Base-by-base conservation (phyloP, 352 stramenopile species). In the Globisporangium emineosum region DNA sequence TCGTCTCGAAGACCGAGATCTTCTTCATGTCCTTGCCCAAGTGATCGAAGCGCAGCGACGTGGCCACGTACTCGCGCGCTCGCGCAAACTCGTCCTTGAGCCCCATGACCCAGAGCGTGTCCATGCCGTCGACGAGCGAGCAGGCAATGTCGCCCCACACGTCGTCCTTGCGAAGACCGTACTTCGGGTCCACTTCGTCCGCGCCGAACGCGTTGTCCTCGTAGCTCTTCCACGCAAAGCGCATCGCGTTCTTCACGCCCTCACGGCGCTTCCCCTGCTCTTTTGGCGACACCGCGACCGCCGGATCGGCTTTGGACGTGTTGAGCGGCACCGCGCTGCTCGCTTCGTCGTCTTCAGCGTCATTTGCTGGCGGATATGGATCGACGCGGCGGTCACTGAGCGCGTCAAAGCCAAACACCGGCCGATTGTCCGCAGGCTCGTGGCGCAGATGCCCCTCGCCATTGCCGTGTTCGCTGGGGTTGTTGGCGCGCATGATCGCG, bases 71-170 rank as follows among this genome's bases (percentile, higher is more conserved):
- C 25, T 98, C 79, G 42, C 81, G 74, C 0, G 91, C 94, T 50
- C 96, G 80, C 21, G 78, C 64, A 65, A 98, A 99, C 66, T 98
- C 96, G 17, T 97, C 88, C 60, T 93, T 80, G 27, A 88, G 60
- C n/a, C 79, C 94, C 97, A 99, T 99, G 56, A 99, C 82, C 85
- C 90, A 99, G 12, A 99, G 79, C 67, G 97, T 99, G 73, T 99
- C 97, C 49, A 99, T 80, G 12, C 81, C 81, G 75, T 99, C 96
- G 8, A 99, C 89, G 23, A 99, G 64, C 23, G 92, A 98, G 25
- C 93, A 86, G 1, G 89, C 89, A 47, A 98, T 94, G 59, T 78
- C 81, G 10, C 94, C 95, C 90, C 92, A 98, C 12, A 91, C 83
- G 29, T 97, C 83, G 55, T 96, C 76, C 17, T 68, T 69, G 37